Evolutionary conservation across 495 filamentous ascomycete genomes (phyloP), one percentile per base, ranked within the genome.

Genomic region (Emericellopsis terricola): DNA sequence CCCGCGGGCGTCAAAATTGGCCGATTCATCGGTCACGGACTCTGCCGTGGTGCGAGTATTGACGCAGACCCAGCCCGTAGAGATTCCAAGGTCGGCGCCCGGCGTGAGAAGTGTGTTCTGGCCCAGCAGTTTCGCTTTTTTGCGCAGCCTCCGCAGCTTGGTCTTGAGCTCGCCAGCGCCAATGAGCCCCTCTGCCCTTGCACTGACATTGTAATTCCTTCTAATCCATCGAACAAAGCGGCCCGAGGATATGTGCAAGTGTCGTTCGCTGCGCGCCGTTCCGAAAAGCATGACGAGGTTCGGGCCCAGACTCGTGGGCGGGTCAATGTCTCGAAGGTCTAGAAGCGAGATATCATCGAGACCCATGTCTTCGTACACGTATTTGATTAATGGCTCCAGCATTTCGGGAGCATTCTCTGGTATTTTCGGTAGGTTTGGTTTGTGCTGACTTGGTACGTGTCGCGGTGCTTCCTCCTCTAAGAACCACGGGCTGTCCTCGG

Each of bases 31-130:
- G 5, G 50, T 53, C 5, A 59, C 45, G 15, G 50, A 57, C 37
- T 76, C 68, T 9, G 92, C 66, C 11, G 24, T 20, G 19, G 65
- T 64, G 1, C 85, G 83, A 2, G 84, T 62, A 53, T 92, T 86
- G 28, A 96, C 80, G 55, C 91, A 97, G 7, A 97, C 79, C 89
- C 89, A 97, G 1, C 84, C 85, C 11, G 85, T 91, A 18, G 71
- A 70, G 24, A 92, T 80, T 1, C 83, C 86, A 44, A 93, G 84
- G 44, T 91, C 73, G 0, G 50, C 44, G 28, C 68, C 60, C 23
- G 57, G 72, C 28, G 38, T 31, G 19, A 48, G 44, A 24, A 55
- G 44, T 11, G 54, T 62, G 54, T 51, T 69, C 41, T 40, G 60
- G 11, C 74, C 77, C 19, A 89, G 50, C 34, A 94, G 53, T 51